Evolutionary conservation across 805 yeast genomes (phyloP).

Genomic region (Candida dajiaensis): DNA sequence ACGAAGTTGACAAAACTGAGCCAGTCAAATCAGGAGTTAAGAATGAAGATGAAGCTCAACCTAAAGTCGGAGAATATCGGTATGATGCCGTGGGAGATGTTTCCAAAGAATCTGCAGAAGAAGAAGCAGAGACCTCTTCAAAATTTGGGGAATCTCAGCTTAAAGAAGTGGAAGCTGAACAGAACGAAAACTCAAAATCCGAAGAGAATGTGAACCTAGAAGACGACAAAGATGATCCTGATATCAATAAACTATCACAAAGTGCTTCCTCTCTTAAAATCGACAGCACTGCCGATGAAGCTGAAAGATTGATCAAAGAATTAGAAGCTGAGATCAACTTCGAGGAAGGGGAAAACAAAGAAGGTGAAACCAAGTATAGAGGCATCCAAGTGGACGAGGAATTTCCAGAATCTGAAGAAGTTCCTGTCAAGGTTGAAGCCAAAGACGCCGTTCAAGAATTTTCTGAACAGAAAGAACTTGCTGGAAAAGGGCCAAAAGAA

Average conservation of each 20-base stretch:
- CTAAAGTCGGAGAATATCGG: neutral
- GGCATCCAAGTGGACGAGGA: constrained; percentile 1
- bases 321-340: constrained; percentile 14
- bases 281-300: constrained; percentile 14
- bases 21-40: neutral
- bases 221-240: neutral
- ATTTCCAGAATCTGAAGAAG: constrained; percentile 2
- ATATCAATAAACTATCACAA: neutral
- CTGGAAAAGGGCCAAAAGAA: neutral
- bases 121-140: too few relatives aligned
- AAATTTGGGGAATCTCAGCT: neutral
- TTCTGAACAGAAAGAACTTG: neutral
- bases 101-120: neutral
- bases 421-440: neutral
- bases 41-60: too few relatives aligned
- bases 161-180: neutral
- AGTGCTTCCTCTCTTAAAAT: neutral
- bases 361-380: neutral
- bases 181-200: neutral
- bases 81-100: neutral
- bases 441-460: neutral
- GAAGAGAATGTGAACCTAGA: neutral
- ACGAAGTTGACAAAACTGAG: neutral
- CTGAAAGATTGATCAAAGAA: constrained; percentile 18
- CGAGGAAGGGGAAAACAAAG: neutral